phyloP scores from a whole-genome alignment of 225 moss, liverwort and hornwort species.

The Marchantia paleacea region DNA sequence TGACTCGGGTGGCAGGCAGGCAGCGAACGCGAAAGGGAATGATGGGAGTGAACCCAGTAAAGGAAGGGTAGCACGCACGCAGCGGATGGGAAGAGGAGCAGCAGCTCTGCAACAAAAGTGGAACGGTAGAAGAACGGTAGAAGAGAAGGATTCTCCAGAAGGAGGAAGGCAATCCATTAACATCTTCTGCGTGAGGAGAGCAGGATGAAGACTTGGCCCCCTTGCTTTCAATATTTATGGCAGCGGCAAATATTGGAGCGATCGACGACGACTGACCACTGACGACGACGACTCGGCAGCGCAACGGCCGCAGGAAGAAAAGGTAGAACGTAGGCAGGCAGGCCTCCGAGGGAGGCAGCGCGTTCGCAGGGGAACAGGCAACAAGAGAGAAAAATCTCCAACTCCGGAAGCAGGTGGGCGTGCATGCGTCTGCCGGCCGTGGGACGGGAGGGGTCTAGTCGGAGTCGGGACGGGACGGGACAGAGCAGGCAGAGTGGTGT shows the following conservation, averaged over 20 bases:
- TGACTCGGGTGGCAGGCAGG: background rate
- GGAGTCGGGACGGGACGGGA: background rate
- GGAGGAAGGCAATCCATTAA: too few species aligned
- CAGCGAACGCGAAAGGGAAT: too few species aligned
- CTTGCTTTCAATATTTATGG: too few species aligned
- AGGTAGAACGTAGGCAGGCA: background rate
- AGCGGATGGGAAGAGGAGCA: too few species aligned
- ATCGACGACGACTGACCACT: background rate
- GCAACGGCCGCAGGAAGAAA: background rate
- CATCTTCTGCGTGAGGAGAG: background rate
- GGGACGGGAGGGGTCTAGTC: background rate
- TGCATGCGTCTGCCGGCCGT: background rate
- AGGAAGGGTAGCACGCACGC: too few species aligned
- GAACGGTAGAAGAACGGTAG: too few species aligned
- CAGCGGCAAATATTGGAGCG: background rate
- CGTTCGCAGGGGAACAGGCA: background rate
- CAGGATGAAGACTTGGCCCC: background rate
- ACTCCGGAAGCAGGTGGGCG: background rate
- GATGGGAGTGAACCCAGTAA: too few species aligned
- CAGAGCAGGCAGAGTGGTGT: background rate
- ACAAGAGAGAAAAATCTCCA: background rate
- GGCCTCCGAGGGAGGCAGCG: too few species aligned
- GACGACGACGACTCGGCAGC: background rate
- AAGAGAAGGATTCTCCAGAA: too few species aligned
- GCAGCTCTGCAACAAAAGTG: too few species aligned